These are phyloP conservation scores for Phytophthora ramorum DNA, from an alignment of 352 stramenopile genomes.

Conservation along the genomic window DNA sequence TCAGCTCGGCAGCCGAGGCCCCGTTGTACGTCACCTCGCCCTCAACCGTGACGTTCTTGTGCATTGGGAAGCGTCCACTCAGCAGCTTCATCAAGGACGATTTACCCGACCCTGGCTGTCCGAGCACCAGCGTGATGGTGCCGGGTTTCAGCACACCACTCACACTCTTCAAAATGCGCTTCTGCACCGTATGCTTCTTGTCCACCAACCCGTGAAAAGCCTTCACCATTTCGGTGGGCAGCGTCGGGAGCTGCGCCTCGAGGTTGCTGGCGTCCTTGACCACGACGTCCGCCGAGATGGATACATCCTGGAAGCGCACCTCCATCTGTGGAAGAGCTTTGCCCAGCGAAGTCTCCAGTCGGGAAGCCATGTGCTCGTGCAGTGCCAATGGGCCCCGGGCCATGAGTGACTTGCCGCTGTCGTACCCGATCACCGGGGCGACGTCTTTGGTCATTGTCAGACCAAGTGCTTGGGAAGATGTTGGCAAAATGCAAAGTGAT, in stretches of 20 bases:
- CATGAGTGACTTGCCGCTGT: slow-evolving; percentile 18
- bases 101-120: slow-evolving; percentile 6
- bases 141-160: slow-evolving; percentile 32
- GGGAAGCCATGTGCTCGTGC: slow-evolving; percentile 19
- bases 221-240: slow-evolving; percentile 3
- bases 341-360: slow-evolving; percentile 31
- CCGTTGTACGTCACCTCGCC: slow-evolving; percentile 39
- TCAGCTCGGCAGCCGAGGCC: slow-evolving; percentile 2
- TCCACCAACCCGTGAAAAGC: background rate
- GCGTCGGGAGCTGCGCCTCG: slow-evolving; percentile 35
- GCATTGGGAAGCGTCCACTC: slow-evolving; percentile 24
- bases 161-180: slow-evolving; percentile 30
- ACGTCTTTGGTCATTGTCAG: background rate
- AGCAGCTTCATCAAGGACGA: slow-evolving; percentile 34
- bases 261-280: slow-evolving; percentile 12
- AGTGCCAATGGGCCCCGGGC: slow-evolving; percentile 3
- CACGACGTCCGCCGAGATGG: slow-evolving; percentile 14
- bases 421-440: slow-evolving; percentile 8
- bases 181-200: slow-evolving; percentile 32
- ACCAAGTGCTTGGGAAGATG: background rate
- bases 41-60: slow-evolving; percentile 26
- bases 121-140: slow-evolving; percentile 8
- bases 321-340: slow-evolving; percentile 36
- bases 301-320: slow-evolving; percentile 33
- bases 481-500: background rate